A percentile compares a stretch with the other conserved stretches of the same genome.
Evolutionary conservation across 2,329 filamentous ascomycete species (phyloP).

Genomic region (Leptographium radiaticola): DNA sequence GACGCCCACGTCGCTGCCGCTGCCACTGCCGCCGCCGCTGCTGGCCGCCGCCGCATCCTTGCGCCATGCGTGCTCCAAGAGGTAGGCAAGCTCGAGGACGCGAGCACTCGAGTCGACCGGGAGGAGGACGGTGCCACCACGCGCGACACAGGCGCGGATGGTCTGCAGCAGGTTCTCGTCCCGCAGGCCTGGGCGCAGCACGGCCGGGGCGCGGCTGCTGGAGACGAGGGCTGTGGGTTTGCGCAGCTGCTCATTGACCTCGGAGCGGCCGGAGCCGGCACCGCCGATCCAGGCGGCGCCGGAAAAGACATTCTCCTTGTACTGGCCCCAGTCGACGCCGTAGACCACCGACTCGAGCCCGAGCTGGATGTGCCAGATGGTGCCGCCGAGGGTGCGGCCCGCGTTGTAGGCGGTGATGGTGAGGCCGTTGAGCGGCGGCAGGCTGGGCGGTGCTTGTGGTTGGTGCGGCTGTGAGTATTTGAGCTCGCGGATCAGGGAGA

Average conservation of each 20-base stretch:
- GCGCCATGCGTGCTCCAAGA: conserved; percentile 87
- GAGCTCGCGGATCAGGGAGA: conserved; percentile 76
- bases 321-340: conserved; percentile 95
- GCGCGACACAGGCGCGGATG: conserved; percentile 63
- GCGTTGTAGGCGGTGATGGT: conserved; percentile 96
- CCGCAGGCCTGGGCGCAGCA: conserved; percentile 63
- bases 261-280: conserved; percentile 54
- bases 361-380: conserved; percentile 98
- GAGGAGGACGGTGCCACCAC: conserved; percentile 83
- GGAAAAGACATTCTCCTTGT: conserved; percentile 86
- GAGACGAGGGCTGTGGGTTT: conserved; percentile 92
- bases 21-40: conserved; percentile 14
- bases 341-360: conserved; percentile 95
- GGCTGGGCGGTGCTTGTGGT: conserved; percentile 74
- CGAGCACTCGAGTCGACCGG: conserved; percentile 93
- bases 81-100: conserved; percentile 79
- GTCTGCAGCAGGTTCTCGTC: conserved; percentile 78
- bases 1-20: conserved; percentile 25
- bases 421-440: conserved; percentile 76
- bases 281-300: conserved; percentile 90
- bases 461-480: conserved; percentile 97
- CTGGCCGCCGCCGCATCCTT: conserved; percentile 36
- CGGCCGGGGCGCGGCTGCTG: conserved; percentile 63
- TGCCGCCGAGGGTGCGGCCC: conserved; percentile 88
- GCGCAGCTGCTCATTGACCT: conserved; percentile 85